Evolutionary conservation across 345 rosid genomes (phyloP).

Genomic region (Lepidium africanum): DNA sequence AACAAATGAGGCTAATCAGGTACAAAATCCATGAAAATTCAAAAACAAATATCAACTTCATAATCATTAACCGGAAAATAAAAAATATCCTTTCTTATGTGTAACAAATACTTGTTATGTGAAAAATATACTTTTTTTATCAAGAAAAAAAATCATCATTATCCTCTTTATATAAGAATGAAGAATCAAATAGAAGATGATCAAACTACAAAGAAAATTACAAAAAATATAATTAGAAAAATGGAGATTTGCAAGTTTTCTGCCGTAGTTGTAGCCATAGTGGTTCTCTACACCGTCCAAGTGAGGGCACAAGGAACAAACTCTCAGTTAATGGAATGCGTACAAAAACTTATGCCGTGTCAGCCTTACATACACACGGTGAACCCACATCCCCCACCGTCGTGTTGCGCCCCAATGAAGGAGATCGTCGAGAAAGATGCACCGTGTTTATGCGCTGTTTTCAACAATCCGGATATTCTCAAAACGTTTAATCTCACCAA

Average conservation of each 20-base stretch:
- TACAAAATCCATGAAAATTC: no score
- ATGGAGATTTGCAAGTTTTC: conserved; percentile 1
- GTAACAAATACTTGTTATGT: no score
- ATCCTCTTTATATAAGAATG: not conserved
- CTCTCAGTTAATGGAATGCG: conserved; percentile 17
- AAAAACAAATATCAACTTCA: no score
- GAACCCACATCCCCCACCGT: conserved; percentile 29
- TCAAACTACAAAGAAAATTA: not conserved
- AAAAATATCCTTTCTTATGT: no score
- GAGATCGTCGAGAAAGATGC: conserved; percentile 23
- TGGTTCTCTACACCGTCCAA: not conserved
- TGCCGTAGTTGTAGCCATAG: not conserved
- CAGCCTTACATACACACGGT: conserved; percentile 18
- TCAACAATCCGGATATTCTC: conserved; percentile 21
- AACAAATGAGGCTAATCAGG: no score
- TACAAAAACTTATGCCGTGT: conserved; percentile 43
- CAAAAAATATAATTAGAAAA: not conserved
- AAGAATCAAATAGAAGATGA: not conserved
- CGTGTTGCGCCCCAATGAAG: conserved; percentile 49
- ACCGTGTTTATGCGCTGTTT: conserved; percentile 41
- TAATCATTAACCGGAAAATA: no score
- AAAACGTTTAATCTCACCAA: conserved; percentile 33
- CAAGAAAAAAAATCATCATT: not conserved
- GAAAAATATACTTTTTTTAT: no score
- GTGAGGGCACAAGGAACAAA: conserved; percentile 5